These are phyloP conservation scores for Diaporthe humulicola DNA, from an alignment of 2,329 filamentous ascomycete genomes.

Conservation along the genomic window DNA sequence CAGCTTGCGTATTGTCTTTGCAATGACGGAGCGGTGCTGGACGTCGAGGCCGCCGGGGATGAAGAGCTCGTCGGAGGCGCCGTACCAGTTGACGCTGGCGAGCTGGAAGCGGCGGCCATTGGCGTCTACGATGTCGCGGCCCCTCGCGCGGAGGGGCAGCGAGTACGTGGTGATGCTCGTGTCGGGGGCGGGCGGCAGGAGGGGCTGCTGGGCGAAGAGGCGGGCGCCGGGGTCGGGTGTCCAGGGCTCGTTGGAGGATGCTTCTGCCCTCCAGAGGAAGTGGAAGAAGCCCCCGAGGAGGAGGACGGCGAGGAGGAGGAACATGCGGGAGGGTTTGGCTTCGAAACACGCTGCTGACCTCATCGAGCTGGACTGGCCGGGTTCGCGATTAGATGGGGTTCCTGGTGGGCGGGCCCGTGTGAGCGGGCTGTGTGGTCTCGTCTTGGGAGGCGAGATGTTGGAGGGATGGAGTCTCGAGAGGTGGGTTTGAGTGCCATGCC, in stretches of 20 bases:
- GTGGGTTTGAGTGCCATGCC: not conserved
- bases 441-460: not conserved
- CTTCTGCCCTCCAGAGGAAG: conserved; percentile 61
- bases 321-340: conserved; percentile 46
- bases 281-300: conserved; percentile 55
- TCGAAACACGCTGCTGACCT: conserved; percentile 36
- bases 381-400: not conserved
- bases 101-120: conserved; percentile 71
- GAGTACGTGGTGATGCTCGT: conserved; percentile 61
- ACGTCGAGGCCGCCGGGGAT: conserved; percentile 74
- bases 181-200: conserved; percentile 58
- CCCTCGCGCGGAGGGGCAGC: conserved; percentile 70
- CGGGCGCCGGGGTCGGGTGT: conserved; percentile 60
- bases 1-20: conserved; percentile 68
- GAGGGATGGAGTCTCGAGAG: not conserved
- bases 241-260: conserved; percentile 60
- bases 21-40: conserved; percentile 72
- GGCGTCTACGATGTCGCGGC: conserved; percentile 72
- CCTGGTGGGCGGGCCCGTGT: not conserved
- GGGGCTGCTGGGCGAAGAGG: conserved; percentile 62
- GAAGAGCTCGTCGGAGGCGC: conserved; percentile 76
- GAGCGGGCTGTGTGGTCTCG: not conserved
- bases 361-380: conserved; percentile 22
- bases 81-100: conserved; percentile 78
- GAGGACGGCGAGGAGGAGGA: conserved; percentile 54